These are phyloP conservation scores for Neostapfia colusana DNA, from an alignment of 176 grass and related monocot species.

Conservation along the genomic window DNA sequence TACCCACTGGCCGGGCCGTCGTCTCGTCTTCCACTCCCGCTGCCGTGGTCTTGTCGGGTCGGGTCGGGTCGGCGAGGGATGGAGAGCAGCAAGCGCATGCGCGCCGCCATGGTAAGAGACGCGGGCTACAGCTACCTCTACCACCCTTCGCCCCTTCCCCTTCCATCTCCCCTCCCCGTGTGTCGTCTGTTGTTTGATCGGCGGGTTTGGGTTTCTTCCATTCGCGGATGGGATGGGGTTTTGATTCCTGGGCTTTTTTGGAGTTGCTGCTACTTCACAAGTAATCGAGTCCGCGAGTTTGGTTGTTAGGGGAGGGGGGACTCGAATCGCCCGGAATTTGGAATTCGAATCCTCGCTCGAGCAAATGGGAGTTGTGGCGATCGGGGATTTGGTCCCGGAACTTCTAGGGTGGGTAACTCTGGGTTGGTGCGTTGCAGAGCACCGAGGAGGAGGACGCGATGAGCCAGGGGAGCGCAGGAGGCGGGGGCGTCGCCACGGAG, in stretches of 20 bases:
- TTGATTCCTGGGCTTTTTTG: too few species aligned
- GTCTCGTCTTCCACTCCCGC: too few species aligned
- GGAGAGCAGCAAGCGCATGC: constrained; percentile 45
- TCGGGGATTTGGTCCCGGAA: neutral
- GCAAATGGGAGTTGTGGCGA: neutral
- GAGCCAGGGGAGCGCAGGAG: constrained; percentile 44
- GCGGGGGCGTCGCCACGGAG: neutral
- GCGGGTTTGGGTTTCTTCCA: neutral
- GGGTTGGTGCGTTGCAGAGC: constrained; percentile 7
- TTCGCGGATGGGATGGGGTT: too few species aligned
- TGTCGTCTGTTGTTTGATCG: neutral
- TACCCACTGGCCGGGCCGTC: too few species aligned
- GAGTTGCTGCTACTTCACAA: too few species aligned
- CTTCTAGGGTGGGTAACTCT: too few species aligned
- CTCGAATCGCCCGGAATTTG: neutral
- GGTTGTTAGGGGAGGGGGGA: neutral
- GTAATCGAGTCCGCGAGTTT: too few species aligned
- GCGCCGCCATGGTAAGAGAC: constrained; percentile 37
- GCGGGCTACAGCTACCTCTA: neutral
- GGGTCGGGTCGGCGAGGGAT: neutral
- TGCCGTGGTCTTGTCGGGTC: too few species aligned
- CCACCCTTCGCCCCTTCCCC: neutral
- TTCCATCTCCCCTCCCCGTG: neutral
- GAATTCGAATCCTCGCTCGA: neutral
- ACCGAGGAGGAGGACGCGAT: constrained; percentile 36